These are phyloP conservation scores for Leccinum uliginosum DNA, from an alignment of 768 basidiomycete genomes.

Conservation along the genomic window DNA sequence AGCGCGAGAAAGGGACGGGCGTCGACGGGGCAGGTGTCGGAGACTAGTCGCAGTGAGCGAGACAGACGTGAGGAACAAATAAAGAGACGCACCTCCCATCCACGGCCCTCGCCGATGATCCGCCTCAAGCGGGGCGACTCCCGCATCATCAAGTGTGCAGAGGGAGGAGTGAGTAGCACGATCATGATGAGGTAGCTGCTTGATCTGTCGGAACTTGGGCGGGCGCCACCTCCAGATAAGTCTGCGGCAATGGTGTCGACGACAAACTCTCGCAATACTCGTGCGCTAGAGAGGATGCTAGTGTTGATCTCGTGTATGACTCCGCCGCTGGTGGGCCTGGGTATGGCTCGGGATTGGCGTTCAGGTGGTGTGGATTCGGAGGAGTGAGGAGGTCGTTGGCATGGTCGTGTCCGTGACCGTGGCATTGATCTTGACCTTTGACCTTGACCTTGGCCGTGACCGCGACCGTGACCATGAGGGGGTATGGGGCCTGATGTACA, in stretches of 20 bases:
- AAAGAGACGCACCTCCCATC: slow-evolving; percentile 49
- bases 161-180: slow-evolving; percentile 38
- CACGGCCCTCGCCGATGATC: slow-evolving; percentile 46
- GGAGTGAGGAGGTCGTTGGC: slow-evolving; percentile 13
- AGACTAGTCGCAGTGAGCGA: slow-evolving; percentile 9
- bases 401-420: background rate
- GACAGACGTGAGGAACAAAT: background rate
- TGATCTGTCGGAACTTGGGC: background rate
- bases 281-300: slow-evolving; percentile 12
- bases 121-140: slow-evolving; percentile 34
- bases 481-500: slow-evolving; percentile 5
- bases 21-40: slow-evolving; percentile 6
- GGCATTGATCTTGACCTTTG: background rate
- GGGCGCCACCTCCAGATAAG: background rate
- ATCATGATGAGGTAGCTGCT: background rate
- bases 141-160: slow-evolving; percentile 42
- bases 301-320: slow-evolving; percentile 11
- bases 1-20: slow-evolving; percentile 5
- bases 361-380: background rate
- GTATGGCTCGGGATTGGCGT: slow-evolving; percentile 1
- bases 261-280: slow-evolving; percentile 14
- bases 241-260: slow-evolving; percentile 12
- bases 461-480: background rate
- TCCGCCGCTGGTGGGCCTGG: background rate
- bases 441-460: background rate